Percentiles rank a stretch among this genome's conserved stretches.
Conservation (phyloP, 805 yeast species). For the Helenozyma rhizophorensis region DNA sequence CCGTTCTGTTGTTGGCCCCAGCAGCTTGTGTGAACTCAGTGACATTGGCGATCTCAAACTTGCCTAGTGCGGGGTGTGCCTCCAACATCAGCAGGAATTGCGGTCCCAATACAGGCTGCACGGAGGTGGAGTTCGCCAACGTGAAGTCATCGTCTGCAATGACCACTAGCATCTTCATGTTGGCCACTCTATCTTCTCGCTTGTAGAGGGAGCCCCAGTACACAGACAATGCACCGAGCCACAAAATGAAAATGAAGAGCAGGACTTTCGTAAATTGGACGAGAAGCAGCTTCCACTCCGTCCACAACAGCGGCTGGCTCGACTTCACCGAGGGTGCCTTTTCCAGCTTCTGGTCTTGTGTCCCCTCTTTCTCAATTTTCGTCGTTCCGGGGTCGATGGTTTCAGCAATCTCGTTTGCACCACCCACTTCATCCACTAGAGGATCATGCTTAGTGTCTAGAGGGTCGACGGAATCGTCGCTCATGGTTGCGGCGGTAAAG, state of each 20-base stretch:
- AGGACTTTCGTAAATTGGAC: slow-evolving; percentile 15
- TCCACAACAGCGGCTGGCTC: no score
- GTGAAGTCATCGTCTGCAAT: slow-evolving; percentile 22
- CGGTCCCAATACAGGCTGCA: slow-evolving; percentile 17
- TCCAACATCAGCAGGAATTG: slow-evolving; percentile 16
- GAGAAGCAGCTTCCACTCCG: slow-evolving; percentile 10
- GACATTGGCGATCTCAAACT: slow-evolving; percentile 15
- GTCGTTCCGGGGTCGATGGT: no score
- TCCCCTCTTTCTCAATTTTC: no score
- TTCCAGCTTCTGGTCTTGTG: no score
- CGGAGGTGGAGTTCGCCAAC: slow-evolving; percentile 17
- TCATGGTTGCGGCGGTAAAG: no score
- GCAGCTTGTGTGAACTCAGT: slow-evolving; percentile 15
- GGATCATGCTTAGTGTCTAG: no score
- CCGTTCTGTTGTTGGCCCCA: slow-evolving; percentile 14
- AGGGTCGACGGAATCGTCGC: no score
- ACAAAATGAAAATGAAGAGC: slow-evolving; percentile 17
- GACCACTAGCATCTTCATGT: slow-evolving; percentile 35
- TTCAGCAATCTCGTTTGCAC: no score
- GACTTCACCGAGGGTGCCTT: no score
- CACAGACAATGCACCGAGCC: slow-evolving; percentile 31
- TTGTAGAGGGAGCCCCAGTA: slow-evolving; percentile 40
- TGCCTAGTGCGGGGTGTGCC: slow-evolving; percentile 12
- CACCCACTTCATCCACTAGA: no score
- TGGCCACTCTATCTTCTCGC: slow-evolving; percentile 24